phyloP scores from a whole-genome alignment of 495 filamentous ascomycete genomes.

The Saxophila tyrrhenica region DNA sequence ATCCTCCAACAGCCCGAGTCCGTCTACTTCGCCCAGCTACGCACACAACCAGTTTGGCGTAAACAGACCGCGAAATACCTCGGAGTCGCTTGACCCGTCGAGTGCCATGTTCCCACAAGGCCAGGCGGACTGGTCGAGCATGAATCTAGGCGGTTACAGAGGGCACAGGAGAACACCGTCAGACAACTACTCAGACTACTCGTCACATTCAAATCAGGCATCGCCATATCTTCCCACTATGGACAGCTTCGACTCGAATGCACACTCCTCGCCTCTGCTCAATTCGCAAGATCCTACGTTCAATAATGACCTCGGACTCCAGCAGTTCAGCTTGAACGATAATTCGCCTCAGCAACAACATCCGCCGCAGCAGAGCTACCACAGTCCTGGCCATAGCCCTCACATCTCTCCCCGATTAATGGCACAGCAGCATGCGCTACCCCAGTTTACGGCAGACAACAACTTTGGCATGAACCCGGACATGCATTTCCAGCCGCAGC shows the following conservation, averaged over 20 bases:
- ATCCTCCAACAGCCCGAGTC: conserved; percentile 24
- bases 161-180: conserved; percentile 73
- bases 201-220: conserved; percentile 58
- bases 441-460: conserved; percentile 25
- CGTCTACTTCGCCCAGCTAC: conserved; percentile 40
- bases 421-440: conserved; percentile 48
- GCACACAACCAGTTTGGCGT: conserved; percentile 43
- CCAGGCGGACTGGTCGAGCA: conserved; percentile 58
- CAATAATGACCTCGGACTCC: conserved; percentile 65
- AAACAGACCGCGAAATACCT: conserved; percentile 65
- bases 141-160: conserved; percentile 59
- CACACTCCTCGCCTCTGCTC: conserved; percentile 73
- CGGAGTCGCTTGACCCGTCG: conserved; percentile 70
- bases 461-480: conserved; percentile 40
- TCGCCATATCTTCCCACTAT: conserved; percentile 71
- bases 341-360: conserved; percentile 45
- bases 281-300: conserved; percentile 62
- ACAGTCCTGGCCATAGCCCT: conserved; percentile 73
- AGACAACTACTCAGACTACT: conserved; percentile 73
- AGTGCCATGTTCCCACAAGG: conserved; percentile 58
- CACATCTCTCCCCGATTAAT: conserved; percentile 72
- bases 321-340: conserved; percentile 74
- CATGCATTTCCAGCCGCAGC: conserved; percentile 36
- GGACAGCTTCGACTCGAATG: conserved; percentile 65
- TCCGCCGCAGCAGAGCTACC: conserved; percentile 36